Evolutionary conservation across 2,329 filamentous ascomycete genomes (phyloP), one percentile per base, ranked within the genome.

Genomic region (Tolypocladium sp.): DNA sequence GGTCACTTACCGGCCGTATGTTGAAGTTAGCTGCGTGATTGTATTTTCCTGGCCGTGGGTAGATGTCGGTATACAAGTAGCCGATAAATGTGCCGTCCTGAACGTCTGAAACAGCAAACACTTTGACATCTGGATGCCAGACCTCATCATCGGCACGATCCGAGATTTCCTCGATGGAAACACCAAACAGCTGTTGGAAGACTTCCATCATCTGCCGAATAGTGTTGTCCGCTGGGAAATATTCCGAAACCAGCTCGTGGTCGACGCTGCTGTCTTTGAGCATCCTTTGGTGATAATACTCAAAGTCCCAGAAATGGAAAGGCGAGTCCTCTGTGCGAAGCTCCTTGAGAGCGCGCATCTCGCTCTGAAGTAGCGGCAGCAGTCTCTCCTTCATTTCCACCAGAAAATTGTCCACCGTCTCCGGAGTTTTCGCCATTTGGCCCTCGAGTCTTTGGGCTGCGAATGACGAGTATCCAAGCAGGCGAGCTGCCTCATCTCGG

Each of bases 401-500:
- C 2, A 59, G 55, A 30, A 60, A 33, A 6, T 44, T 37, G 35
- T 52, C 49, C 8, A 62, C 56, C 15, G 35, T 42, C 22, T 56
- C 42, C 0, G 58, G 60, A 44, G 58, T 51, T 27, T 62, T 58
- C 22, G 56, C 49, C 58, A 59, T 37, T 22, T 54, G 42, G n/a
- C 40, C 17, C 12, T 55, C 25, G 25, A 59, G n/a, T 7, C 42
- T 49, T 37, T 56, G 55, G 25, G 57, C 38, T 17, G 55, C 46
- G 40, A 55, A 59, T n/a, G 54, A 55, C 17, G 57, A 44, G 51
- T 57, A 61, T 5, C 59, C 57, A 20, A 58, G 51, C 17, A 59
- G 33, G 17, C 57, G 55, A 2, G 61, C 59, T 25, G 41, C 55
- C 46, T 62, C 57, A 40, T 62, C 61, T n/a, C 56, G 51, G 10